These are phyloP conservation scores for Syncephalastrum racemosum DNA, from an alignment of 371 early-diverging fungal genomes.

Conservation along the genomic window DNA sequence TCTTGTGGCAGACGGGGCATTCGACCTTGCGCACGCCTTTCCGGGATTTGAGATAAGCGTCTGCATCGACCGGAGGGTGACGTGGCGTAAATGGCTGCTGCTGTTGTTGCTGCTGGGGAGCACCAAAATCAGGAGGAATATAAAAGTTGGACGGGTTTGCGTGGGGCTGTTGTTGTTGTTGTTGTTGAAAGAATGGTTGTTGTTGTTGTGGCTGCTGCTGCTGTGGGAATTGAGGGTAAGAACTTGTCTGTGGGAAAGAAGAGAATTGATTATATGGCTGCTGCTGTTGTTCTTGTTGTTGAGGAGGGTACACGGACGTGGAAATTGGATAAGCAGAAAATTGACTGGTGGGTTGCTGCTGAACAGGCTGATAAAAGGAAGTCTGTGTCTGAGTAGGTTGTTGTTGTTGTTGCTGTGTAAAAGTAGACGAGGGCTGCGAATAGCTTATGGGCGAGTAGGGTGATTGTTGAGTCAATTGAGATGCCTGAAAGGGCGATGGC, in stretches of 20 bases:
- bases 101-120: conserved; percentile 7
- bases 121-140: conserved; percentile 41
- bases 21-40: conserved; percentile 37
- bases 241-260: too few relatives aligned
- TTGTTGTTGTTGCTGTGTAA: neutral
- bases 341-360: conserved; percentile 5
- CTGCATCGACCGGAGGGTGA: conserved; percentile 43
- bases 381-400: conserved; percentile 11
- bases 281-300: conserved; percentile 11
- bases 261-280: conserved; percentile 1
- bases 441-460: too few relatives aligned
- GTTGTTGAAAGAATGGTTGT: conserved; percentile 14
- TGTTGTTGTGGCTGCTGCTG: conserved; percentile 4
- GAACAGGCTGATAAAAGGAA: conserved; percentile 1
- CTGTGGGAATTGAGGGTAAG: conserved; percentile 2
- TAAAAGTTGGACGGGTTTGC: conserved; percentile 22
- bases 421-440: too few relatives aligned
- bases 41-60: conserved; percentile 27
- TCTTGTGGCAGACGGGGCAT: conserved; percentile 48
- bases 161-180: conserved; percentile 15
- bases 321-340: conserved; percentile 3
- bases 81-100: conserved; percentile 21
- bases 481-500: too few relatives aligned
- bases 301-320: conserved; percentile 11
- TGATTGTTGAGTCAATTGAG: too few relatives aligned